Conservation (phyloP, 768 basidiomycete species). For the Xanthoconium purpureum region DNA sequence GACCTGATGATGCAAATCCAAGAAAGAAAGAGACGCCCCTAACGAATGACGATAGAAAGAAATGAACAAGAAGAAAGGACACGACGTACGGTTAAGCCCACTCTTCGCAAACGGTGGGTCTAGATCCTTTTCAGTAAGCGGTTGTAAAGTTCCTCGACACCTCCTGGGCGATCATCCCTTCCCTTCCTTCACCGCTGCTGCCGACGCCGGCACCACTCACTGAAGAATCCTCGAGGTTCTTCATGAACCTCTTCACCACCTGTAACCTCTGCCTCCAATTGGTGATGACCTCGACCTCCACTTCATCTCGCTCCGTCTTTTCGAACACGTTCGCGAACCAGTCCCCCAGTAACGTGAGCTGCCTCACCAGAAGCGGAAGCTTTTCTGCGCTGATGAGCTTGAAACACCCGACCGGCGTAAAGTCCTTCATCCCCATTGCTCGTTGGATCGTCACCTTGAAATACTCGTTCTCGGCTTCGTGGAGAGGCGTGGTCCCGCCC, state of each 20-base stretch:
- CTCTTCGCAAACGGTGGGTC: slow-evolving; percentile 2
- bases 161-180: slow-evolving; percentile 53
- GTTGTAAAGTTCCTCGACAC: slow-evolving; percentile 57
- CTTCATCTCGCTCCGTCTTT: slow-evolving; percentile 67
- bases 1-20: slow-evolving; percentile 9
- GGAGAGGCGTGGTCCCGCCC: slow-evolving; percentile 7
- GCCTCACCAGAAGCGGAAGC: slow-evolving; percentile 83
- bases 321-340: slow-evolving; percentile 87
- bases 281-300: slow-evolving; percentile 74
- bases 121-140: slow-evolving; percentile 36
- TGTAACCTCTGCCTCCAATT: slow-evolving; percentile 85
- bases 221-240: slow-evolving; percentile 20
- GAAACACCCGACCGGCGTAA: slow-evolving; percentile 88
- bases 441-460: slow-evolving; percentile 93
- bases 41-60: slow-evolving; percentile 13
- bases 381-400: slow-evolving; percentile 90
- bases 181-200: slow-evolving; percentile 24
- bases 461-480: slow-evolving; percentile 86
- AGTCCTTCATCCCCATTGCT: slow-evolving; percentile 88
- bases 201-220: slow-evolving; percentile 19
- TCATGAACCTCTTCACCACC: slow-evolving; percentile 67
- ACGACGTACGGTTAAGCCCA: neutral
- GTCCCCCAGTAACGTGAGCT: slow-evolving; percentile 83
- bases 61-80: neutral
- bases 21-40: neutral